phyloP scores from a whole-genome alignment of 2,329 filamentous ascomycete genomes.

The Alternaria sp. region DNA sequence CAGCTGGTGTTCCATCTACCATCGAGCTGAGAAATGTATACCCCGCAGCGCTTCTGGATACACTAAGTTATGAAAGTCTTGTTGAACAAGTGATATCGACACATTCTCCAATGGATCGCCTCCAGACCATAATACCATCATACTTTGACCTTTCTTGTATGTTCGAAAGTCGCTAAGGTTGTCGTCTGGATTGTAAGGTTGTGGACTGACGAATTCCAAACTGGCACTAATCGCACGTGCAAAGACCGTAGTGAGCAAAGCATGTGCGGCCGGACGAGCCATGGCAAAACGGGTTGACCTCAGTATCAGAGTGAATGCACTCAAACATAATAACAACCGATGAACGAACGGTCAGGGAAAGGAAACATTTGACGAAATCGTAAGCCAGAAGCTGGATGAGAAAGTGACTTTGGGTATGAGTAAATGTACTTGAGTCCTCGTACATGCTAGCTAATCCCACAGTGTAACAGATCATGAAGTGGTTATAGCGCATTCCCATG shows the following conservation, averaged over 20 bases:
- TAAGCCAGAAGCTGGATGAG: not conserved
- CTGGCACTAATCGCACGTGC: not conserved
- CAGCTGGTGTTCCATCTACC: not conserved
- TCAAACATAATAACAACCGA: not conserved
- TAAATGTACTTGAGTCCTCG: not conserved
- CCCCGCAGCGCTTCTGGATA: not conserved
- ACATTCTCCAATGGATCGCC: conserved; percentile 3
- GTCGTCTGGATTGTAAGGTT: not conserved
- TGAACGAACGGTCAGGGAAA: not conserved
- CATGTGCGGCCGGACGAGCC: not conserved
- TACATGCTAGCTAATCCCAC: not conserved
- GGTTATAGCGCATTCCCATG: not conserved
- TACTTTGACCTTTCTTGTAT: not conserved
- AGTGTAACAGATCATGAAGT: not conserved
- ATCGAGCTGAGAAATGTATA: not conserved
- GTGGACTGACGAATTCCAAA: conserved; percentile 14
- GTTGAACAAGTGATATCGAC: not conserved
- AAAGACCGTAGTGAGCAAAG: not conserved
- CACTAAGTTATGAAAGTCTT: not conserved
- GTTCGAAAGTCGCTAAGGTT: not conserved
- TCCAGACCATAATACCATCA: conserved; percentile 6
- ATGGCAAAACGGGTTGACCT: not conserved
- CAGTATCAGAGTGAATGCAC: not conserved
- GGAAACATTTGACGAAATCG: not conserved
- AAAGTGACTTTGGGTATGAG: not conserved